These are phyloP conservation scores for Phytophthora palmivora DNA, from an alignment of 352 stramenopile genomes.

Conservation along the genomic window DNA sequence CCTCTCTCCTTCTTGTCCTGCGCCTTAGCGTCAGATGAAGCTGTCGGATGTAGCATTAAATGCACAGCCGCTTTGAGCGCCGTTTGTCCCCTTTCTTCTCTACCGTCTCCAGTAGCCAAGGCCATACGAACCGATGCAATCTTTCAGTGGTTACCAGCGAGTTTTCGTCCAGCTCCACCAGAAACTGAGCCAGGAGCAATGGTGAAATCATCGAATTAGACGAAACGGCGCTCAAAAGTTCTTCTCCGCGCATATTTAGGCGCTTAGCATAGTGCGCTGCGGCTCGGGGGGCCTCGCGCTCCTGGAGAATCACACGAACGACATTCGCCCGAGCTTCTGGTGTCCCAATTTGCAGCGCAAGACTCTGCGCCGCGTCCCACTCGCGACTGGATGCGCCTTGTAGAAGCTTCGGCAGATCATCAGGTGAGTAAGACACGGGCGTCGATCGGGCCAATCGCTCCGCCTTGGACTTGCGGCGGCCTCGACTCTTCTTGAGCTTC, in stretches of 20 bases:
- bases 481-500: conserved; percentile 43
- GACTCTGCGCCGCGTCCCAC: conserved; percentile 69
- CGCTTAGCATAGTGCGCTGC: conserved; percentile 78
- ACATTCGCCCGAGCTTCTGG: conserved; percentile 46
- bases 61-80: conserved; percentile 38
- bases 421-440: conserved; percentile 2
- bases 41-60: conserved; percentile 48
- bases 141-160: conserved; percentile 43
- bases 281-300: conserved; percentile 47
- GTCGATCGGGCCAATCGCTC: conserved; percentile 48
- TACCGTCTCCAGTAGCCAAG: conserved; percentile 50
- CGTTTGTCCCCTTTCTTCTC: conserved; percentile 23
- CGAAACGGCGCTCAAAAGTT: conserved; percentile 36
- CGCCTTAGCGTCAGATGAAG: conserved; percentile 22
- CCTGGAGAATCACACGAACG: conserved; percentile 48
- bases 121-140: conserved; percentile 62
- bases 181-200: conserved; percentile 60
- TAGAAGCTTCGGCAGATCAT: conserved; percentile 35
- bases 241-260: conserved; percentile 38
- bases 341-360: conserved; percentile 52
- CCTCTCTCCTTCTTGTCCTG: conserved; percentile 41
- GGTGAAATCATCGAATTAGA: conserved; percentile 24
- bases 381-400: conserved; percentile 42
- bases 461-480: conserved; percentile 54
- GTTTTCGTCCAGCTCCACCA: conserved; percentile 52